These are phyloP conservation scores for Aurifilum marmelostoma DNA, from an alignment of 2,329 filamentous ascomycete genomes.

Conservation along the genomic window DNA sequence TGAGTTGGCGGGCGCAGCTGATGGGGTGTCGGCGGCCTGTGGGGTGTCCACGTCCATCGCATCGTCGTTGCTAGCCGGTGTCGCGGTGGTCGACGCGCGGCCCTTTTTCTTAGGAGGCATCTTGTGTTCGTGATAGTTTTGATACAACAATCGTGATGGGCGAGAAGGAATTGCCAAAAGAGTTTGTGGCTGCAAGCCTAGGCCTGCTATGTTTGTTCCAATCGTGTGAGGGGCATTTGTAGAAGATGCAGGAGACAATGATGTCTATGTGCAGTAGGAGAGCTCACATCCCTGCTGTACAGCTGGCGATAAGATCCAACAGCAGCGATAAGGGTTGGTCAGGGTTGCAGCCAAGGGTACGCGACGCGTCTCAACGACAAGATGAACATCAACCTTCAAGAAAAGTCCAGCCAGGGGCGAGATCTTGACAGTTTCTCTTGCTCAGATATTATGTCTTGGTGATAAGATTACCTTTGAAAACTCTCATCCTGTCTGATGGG, in stretches of 20 bases:
- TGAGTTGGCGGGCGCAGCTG: conserved; percentile 46
- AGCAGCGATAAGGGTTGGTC: background rate
- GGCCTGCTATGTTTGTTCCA: background rate
- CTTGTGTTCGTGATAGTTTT: conserved; percentile 11
- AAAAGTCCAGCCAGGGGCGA: background rate
- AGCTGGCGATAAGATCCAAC: background rate
- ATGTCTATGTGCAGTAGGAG: background rate
- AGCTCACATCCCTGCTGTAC: background rate
- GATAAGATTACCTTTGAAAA: background rate
- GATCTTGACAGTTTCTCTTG: background rate
- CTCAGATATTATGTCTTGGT: background rate
- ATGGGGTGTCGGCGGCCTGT: conserved; percentile 54
- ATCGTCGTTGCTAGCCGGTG: conserved; percentile 59
- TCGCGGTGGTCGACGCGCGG: conserved; percentile 51
- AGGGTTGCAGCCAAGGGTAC: background rate
- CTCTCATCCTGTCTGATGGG: background rate
- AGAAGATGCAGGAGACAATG: background rate
- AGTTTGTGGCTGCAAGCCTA: background rate
- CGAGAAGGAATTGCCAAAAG: background rate
- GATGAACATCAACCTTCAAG: background rate
- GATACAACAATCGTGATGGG: background rate
- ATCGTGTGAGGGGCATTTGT: background rate
- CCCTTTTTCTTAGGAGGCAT: conserved; percentile 71
- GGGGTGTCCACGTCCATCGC: conserved; percentile 63
- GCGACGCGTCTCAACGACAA: conserved; percentile 5